These are phyloP conservation scores for Saccharomycopsis capsularis DNA, from an alignment of 805 yeast species.

Conservation along the genomic window DNA sequence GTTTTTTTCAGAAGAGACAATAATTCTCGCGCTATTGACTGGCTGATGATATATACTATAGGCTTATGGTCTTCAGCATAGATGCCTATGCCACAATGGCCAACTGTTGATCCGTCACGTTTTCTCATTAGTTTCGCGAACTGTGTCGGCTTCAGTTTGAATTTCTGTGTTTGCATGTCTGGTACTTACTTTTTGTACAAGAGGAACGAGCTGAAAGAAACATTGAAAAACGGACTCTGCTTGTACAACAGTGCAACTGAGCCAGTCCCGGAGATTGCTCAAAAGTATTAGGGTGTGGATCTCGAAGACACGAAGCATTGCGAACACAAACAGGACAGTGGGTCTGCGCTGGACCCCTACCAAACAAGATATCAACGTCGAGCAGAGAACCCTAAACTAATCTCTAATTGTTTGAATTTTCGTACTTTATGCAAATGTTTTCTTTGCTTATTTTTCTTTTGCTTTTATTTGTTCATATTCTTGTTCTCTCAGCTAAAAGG, in stretches of 20 bases:
- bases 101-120: conserved; percentile 49
- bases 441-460: no score
- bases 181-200: conserved; percentile 34
- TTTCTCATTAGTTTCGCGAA: conserved; percentile 46
- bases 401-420: no score
- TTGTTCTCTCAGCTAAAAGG: no score
- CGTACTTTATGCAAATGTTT: no score
- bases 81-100: conserved; percentile 29
- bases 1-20: conserved; percentile 54
- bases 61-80: conserved; percentile 37
- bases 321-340: no score
- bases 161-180: conserved; percentile 24
- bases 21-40: conserved; percentile 46
- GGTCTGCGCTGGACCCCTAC: no score
- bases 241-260: conserved; percentile 41
- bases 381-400: no score
- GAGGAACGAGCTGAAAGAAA: conserved; percentile 33
- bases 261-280: conserved; percentile 55
- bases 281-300: conserved; percentile 38
- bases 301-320: no score
- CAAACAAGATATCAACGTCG: no score
- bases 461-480: no score
- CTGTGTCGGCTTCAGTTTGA: conserved; percentile 35
- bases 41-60: conserved; percentile 48
- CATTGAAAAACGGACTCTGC: conserved; percentile 33